Evolutionary conservation across 2,329 filamentous ascomycete species (phyloP), one percentile per base, ranked within the genome.

Genomic region (Dryadomyces sulphureus): DNA sequence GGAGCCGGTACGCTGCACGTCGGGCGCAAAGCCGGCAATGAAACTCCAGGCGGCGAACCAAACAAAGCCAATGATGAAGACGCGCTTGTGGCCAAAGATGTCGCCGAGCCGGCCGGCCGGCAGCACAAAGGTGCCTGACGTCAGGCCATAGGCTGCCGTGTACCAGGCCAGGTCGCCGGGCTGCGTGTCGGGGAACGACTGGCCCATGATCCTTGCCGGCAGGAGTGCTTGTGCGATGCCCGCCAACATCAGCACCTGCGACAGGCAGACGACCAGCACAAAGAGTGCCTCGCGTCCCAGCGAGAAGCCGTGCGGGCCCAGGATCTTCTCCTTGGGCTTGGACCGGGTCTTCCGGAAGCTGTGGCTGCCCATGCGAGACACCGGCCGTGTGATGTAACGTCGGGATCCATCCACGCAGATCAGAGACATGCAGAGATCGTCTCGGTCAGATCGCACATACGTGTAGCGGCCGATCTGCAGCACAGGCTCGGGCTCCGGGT

Each of bases 11-110:
- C 35, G 22, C 43, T 55, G 50, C 16, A 54, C 47, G 19, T 39
- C 41, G 11, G 42, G 54, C 2, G 59, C 62, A 30, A 69, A 64
- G 0, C 73, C 75, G 4, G 64, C 65, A 1, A 72, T 50, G 14
- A 75, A 55, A 1, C 69, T 69, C 66, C 72, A 79, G 5, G 70
- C 36, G 1, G 68, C 62, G 35, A 74, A 73, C 73, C 74, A 79
- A 16, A 62, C 46, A 25, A 73, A 69, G 2, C 77, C 77, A 1
- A 63, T 53, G 7, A 79, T 53, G 32, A 80, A 68, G 32, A 77
- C 57, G 5, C 58, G 63, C 54, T 74, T 74, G 57, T 78, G 68
- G 0, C 77, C 77, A 48, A 73, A 75, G 1, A 73, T 58, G 38
- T 77, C 72, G 2, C 76, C 75, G 4, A 80, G 56, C 0, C 76